Percentiles rank a stretch among this genome's conserved stretches.
These are phyloP conservation scores for Platismatia glauca DNA, from an alignment of 495 filamentous ascomycete species.

Conservation along the genomic window DNA sequence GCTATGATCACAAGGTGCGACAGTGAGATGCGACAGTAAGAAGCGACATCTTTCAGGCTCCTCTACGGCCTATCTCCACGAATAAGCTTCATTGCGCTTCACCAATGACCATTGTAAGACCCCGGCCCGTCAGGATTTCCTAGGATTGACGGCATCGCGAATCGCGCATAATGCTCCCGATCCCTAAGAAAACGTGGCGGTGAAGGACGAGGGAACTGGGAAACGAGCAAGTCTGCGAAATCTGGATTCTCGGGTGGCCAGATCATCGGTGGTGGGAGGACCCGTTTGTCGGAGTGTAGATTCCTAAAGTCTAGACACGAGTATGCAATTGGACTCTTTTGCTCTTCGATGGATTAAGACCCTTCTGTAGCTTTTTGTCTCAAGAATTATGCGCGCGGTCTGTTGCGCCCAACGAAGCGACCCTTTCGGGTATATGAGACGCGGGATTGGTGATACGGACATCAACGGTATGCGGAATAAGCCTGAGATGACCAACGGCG, in stretches of 20 bases:
- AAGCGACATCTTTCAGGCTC: no score
- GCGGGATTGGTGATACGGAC: no score
- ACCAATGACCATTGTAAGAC: background rate
- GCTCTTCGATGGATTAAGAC: background rate
- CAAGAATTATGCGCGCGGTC: background rate
- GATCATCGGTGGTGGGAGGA: background rate
- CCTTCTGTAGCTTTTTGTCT: background rate
- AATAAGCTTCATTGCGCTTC: background rate
- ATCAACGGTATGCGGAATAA: background rate
- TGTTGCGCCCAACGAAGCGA: background rate
- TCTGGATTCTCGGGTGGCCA: background rate
- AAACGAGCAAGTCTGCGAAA: background rate
- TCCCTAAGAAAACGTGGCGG: background rate
- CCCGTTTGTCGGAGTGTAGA: background rate
- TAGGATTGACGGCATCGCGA: background rate
- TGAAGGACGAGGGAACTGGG: background rate
- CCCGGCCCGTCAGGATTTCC: background rate
- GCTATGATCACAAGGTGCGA: background rate
- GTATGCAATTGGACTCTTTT: background rate
- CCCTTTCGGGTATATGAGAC: no score
- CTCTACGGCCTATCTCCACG: background rate
- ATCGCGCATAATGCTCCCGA: background rate
- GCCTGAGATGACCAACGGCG: background rate
- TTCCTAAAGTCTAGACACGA: background rate
- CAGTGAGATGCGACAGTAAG: background rate